These are phyloP conservation scores for Termitomyces sp. DNA, from an alignment of 768 basidiomycete genomes.

Conservation along the genomic window DNA sequence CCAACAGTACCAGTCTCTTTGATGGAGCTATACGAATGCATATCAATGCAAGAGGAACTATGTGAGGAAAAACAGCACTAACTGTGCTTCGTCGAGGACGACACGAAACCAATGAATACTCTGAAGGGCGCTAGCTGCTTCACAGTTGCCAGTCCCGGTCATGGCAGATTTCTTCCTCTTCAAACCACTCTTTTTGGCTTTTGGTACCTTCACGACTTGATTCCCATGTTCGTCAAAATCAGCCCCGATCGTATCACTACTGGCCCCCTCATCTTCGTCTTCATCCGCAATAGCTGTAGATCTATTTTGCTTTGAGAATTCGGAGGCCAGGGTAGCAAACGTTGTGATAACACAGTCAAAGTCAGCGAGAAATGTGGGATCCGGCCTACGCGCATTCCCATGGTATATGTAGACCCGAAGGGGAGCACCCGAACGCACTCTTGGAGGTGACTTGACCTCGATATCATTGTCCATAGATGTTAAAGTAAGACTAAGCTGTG, in stretches of 20 bases:
- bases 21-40: conserved; percentile 64
- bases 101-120: conserved; percentile 96
- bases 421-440: conserved; percentile 43
- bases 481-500: conserved; percentile 32
- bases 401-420: conserved; percentile 96
- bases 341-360: conserved; percentile 98
- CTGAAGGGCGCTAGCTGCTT: conserved; percentile 79
- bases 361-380: conserved; percentile 83
- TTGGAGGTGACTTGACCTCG: conserved; percentile 27
- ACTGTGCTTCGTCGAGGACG: conserved; percentile 95
- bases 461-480: conserved; percentile 25
- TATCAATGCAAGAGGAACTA: background rate
- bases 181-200: conserved; percentile 62
- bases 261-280: conserved; percentile 68
- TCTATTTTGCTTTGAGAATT: conserved; percentile 85
- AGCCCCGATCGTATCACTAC: conserved; percentile 57
- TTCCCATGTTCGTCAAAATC: conserved; percentile 71
- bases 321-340: conserved; percentile 92
- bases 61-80: conserved; percentile 15
- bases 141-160: conserved; percentile 29
- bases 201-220: conserved; percentile 52
- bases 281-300: conserved; percentile 65
- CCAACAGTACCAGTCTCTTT: conserved; percentile 95
- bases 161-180: conserved; percentile 58
- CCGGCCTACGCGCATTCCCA: conserved; percentile 81